Conservation (phyloP, 192 early-diverging fungal species). For the Coemansia sp. region DNA sequence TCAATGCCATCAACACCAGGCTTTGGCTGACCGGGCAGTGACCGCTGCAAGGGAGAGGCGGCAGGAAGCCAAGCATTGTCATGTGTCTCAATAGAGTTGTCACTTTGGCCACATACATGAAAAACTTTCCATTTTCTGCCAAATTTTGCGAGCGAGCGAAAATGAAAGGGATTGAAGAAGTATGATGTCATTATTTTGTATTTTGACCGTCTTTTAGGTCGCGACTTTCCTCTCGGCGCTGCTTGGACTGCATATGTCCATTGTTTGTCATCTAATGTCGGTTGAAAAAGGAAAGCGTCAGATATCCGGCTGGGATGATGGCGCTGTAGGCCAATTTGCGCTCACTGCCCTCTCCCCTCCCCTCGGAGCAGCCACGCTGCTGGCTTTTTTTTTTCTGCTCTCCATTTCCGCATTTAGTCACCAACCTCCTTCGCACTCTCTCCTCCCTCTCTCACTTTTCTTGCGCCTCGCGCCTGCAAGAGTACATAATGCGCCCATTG, state of each 20-base stretch:
- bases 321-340: neutral
- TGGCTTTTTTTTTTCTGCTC: neutral
- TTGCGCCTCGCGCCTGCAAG: neutral
- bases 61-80: neutral
- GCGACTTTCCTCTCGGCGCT: neutral
- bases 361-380: neutral
- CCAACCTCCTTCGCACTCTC: too few relatives aligned
- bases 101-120: neutral
- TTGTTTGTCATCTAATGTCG: slow-evolving; percentile 5
- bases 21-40: slow-evolving; percentile 10
- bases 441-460: neutral
- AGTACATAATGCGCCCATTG: neutral
- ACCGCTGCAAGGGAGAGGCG: slow-evolving; percentile 5
- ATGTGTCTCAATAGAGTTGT: neutral
- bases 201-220: neutral
- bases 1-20: neutral
- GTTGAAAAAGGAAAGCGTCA: slow-evolving; percentile 1
- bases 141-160: neutral
- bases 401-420: slow-evolving; percentile 9
- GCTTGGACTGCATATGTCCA: neutral
- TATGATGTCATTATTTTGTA: neutral
- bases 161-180: neutral
- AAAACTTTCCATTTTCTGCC: neutral
- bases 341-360: slow-evolving; percentile 3
- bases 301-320: neutral